Evolutionary conservation across 768 basidiomycete genomes (phyloP).

Genomic region (Suillus tomentosus): DNA sequence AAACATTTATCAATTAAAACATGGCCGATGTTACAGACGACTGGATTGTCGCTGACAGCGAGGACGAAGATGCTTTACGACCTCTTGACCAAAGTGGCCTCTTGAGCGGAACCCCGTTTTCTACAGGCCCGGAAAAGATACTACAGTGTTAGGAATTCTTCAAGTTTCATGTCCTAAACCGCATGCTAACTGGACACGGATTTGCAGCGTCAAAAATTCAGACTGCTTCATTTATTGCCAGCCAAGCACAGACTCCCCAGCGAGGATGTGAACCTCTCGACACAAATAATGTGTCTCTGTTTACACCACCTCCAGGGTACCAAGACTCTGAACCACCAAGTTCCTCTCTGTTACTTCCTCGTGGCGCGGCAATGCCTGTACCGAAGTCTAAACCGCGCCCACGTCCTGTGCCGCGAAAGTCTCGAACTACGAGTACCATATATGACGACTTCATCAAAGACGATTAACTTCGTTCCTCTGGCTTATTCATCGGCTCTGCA

Average conservation of each 20-base stretch:
- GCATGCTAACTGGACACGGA: too few relatives aligned
- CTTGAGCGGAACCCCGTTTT: too few relatives aligned
- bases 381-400: conserved; percentile 31
- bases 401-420: conserved; percentile 23
- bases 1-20: background rate
- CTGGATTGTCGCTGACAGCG: conserved; percentile 55
- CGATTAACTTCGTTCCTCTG: conserved; percentile 14
- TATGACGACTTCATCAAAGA: conserved; percentile 3
- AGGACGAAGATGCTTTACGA: conserved; percentile 33
- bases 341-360: conserved; percentile 12
- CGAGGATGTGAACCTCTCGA: conserved; percentile 12
- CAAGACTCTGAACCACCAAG: conserved; percentile 14
- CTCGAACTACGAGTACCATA: conserved; percentile 5
- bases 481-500: conserved; percentile 26
- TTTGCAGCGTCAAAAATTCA: too few relatives aligned
- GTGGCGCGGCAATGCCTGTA: conserved; percentile 2
- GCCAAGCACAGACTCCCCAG: conserved; percentile 19
- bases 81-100: background rate
- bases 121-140: too few relatives aligned
- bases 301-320: conserved; percentile 24
- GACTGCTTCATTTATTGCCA: conserved; percentile 15
- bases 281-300: conserved; percentile 23
- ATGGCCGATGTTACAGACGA: conserved; percentile 27
- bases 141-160: too few relatives aligned
- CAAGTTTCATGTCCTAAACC: too few relatives aligned